Base-by-base conservation (phyloP, 2,329 filamentous ascomycete genomes). In the Akanthomyces dipterigenus region DNA sequence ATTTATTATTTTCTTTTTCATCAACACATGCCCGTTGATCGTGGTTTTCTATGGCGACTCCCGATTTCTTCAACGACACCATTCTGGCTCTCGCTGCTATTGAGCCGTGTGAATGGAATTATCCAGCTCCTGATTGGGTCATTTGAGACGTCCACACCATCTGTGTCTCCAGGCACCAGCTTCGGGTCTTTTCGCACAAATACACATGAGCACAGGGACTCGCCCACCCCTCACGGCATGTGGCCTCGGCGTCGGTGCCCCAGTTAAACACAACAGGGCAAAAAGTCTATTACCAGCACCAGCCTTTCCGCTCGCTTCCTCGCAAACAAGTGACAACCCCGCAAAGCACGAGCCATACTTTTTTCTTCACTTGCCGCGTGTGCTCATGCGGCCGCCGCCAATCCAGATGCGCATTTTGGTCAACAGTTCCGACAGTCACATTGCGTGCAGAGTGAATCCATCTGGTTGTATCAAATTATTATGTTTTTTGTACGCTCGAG, bases 401-500 rank as follows among this genome's bases (percentile, higher is more conserved):
- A 14, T 38, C 36, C 36, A 14, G 12, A 1, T 16, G 16, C 2
- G 14, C 36, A 38, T 38, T 16, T 16, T 34, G 7, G 31, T 34
- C 31, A 34, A 34, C 31, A 38, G 4, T 38, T 14, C n/a, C n/a
- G n/a, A 16, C 36, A 38, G 14, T 16, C 2, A 9, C 36, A 11
- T 34, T 16, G 12, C 14, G 36, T 1, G 12, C 8, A 18, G 26
- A 24, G 36, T 46, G n/a, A n/a, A n/a, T n/a, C n/a, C 5, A 7
- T 48, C 16, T 57, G 26, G 55, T 49, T 43, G 36, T 49, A 20
- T 48, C 53, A 43, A 28, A 24, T 58, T 58, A 43, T 58, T 58
- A 50, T 58, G 34, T 50, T 58, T 55, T 58, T 50, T 58, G 55
- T 58, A 58, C 55, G 55, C 46, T 50, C 43, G 55, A 58, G 55